A percentile compares a stretch with the other conserved stretches of the same genome.
phyloP scores from a whole-genome alignment of 495 filamentous ascomycete species.

The Lasiosphaeria hispida region DNA sequence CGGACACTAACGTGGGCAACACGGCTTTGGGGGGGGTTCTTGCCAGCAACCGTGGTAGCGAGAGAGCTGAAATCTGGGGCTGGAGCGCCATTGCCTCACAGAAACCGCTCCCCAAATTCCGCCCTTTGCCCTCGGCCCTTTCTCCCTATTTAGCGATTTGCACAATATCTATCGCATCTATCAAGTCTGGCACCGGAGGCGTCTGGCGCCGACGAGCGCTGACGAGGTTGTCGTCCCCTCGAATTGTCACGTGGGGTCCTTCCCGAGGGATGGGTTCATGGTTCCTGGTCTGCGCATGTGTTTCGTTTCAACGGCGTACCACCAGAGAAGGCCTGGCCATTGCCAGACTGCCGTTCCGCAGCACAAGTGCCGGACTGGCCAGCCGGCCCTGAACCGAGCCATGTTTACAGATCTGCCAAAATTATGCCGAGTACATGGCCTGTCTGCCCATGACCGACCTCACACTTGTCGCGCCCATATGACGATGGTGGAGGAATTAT shows the following conservation, averaged over 20 bases:
- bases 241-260: background rate
- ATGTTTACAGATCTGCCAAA: conserved; percentile 5
- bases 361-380: conserved; percentile 10
- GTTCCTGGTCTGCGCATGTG: background rate
- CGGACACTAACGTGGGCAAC: no score
- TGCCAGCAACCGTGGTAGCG: no score
- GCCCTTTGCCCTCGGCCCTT: background rate
- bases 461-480: no score
- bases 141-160: background rate
- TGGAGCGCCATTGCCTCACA: no score
- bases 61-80: no score
- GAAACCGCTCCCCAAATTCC: background rate
- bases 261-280: background rate
- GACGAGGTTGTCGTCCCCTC: background rate
- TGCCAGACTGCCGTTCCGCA: background rate
- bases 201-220: background rate
- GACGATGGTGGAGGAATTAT: no score
- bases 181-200: background rate
- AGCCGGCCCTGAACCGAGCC: background rate
- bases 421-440: conserved; percentile 8
- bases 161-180: conserved; percentile 1
- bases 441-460: no score
- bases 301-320: background rate
- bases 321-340: background rate
- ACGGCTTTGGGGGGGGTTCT: no score